These are phyloP conservation scores for Candida germanica DNA, from an alignment of 805 yeast genomes.

Conservation along the genomic window DNA sequence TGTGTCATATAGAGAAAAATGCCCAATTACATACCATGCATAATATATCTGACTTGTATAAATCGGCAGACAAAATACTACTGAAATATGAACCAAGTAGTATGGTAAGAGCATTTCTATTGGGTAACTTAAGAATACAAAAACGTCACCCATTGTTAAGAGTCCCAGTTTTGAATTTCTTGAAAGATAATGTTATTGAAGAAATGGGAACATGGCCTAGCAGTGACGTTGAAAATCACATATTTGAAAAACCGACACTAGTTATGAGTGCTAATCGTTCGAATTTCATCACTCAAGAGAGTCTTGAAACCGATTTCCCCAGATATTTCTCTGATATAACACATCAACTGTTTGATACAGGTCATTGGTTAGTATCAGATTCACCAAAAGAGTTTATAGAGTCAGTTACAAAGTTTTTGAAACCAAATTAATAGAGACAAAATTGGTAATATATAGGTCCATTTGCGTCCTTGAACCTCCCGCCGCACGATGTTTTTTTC, in stretches of 20 bases:
- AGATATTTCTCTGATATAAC: conserved; percentile 22
- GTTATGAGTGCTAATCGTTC: conserved; percentile 46
- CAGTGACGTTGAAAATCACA: conserved; percentile 8
- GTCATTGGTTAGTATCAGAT: conserved; percentile 42
- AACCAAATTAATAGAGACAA: not conserved
- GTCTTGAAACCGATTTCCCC: conserved; percentile 18
- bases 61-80: conserved; percentile 20
- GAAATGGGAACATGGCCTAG: conserved; percentile 27
- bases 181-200: conserved; percentile 15
- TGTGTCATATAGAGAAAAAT: conserved; percentile 31
- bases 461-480: not conserved
- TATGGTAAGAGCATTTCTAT: conserved; percentile 33
- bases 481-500: conserved; percentile 7
- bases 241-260: conserved; percentile 31
- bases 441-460: too few relatives aligned
- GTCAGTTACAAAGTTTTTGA: conserved; percentile 9
- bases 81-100: conserved; percentile 21
- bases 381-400: conserved; percentile 30
- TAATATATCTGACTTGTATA: not conserved
- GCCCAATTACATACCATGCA: not conserved
- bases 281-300: conserved; percentile 35
- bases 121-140: conserved; percentile 28
- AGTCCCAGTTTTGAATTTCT: conserved; percentile 23
- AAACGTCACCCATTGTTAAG: conserved; percentile 8
- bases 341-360: conserved; percentile 22